Evolutionary conservation across 495 filamentous ascomycete genomes (phyloP).

Genomic region (Friedmanniomyces simplex): DNA sequence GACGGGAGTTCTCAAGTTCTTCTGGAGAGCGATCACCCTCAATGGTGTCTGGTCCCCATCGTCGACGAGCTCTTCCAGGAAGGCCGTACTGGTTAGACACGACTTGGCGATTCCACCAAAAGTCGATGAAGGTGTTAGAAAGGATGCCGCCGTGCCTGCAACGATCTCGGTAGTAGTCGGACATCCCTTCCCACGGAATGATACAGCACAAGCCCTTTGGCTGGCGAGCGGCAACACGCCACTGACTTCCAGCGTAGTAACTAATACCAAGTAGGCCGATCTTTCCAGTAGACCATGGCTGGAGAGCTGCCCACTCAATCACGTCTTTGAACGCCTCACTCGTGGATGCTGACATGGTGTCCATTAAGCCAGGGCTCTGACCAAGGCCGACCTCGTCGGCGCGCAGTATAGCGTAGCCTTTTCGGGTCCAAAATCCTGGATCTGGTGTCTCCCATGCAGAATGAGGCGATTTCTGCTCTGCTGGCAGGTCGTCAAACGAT

Average conservation of each 20-base stretch:
- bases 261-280: constrained; percentile 51
- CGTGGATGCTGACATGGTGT: constrained; percentile 51
- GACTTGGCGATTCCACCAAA: constrained; percentile 55
- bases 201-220: constrained; percentile 50
- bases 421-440: constrained; percentile 48
- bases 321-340: constrained; percentile 50
- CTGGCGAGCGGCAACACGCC: constrained; percentile 49
- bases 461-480: constrained; percentile 35
- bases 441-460: constrained; percentile 58
- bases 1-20: constrained; percentile 38
- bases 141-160: constrained; percentile 57
- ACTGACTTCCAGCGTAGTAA: constrained; percentile 56
- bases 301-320: constrained; percentile 52
- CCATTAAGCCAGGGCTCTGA: constrained; percentile 46
- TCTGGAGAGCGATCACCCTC: constrained; percentile 43
- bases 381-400: constrained; percentile 50
- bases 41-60: constrained; percentile 23
- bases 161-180: constrained; percentile 53
- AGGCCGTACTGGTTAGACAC: constrained; percentile 51
- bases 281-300: constrained; percentile 50
- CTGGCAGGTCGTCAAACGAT: constrained; percentile 38
- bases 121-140: constrained; percentile 50
- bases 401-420: constrained; percentile 50
- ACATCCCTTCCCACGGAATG: constrained; percentile 61
- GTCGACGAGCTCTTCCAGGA: constrained; percentile 29